Evolutionary conservation across 306 rosid genomes (phyloP), one percentile per base, ranked within the genome.

Genomic region (Leucaena leucocephala): DNA sequence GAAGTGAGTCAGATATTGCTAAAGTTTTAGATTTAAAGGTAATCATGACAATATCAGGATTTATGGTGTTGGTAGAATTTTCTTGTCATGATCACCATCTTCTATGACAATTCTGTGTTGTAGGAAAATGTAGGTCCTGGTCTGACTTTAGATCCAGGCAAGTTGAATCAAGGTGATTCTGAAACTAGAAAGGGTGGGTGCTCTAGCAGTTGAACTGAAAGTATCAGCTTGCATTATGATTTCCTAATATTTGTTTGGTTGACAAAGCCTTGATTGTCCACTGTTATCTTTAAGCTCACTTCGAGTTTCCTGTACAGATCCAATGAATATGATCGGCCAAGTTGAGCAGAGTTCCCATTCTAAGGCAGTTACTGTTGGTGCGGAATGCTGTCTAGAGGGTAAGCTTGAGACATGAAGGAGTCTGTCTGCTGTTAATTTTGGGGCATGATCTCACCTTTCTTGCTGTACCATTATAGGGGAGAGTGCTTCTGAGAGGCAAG

Each of bases 361-460:
- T n/a, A 19, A 54, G 27, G 27, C 4, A 46, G 50, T 46, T 46
- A 46, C 61, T 7, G 33, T n/a, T 17, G 10, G 33, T 0, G 6
- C 4, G 10, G 33, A 54, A 54, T 33, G 33, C 61, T n/a, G 27
- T 54, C 61, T 54, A 54, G 27, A 54, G 61, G 33, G 61, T 54
- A n/a, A 54, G 61, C 61, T 17, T 54, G 61, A n/a, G 4, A 54
- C 12, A 7, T 54, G 33, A n/a, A 54, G 27, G 33, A 54, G 19
- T 54, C 61, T 54, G 27, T 54, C 33, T 54, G 59, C 59, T n/a
- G 61, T n/a, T 54, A 54, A n/a, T 19, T 54, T 54, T 54, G 33
- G 58, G 61, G 61, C 61, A 19, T n/a, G 61, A n/a, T n/a, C 61
- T 54, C 61, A 54, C 33, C 61, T 54, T 54, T 54, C 27, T n/a